Evolutionary conservation across 164 flowering plant genomes (phyloP), one percentile per base, ranked within the genome.

Genomic region (Aristolochia contorta): DNA sequence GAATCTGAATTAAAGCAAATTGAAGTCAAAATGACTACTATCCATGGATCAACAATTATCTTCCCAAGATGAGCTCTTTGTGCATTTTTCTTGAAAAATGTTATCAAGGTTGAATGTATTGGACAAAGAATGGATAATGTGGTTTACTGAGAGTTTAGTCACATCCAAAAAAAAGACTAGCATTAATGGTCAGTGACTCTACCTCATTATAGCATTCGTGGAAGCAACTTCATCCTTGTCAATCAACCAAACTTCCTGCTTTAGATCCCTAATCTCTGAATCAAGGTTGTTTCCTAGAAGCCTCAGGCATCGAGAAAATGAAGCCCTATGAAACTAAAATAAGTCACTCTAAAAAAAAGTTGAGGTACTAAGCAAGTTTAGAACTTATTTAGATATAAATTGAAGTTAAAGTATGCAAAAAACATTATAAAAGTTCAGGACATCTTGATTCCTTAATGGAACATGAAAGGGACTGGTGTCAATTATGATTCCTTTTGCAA

Each of bases 151-250:
- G 15, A 24, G 10, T 9, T 50, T 58, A 57, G 30, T 59, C 47
- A 22, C 53, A 22, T 6, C 23, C 5, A 49, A 65, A 27, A n/a
- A 16, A 53, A 13, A 12, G 57, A 64, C 41, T 52, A 6, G 48
- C 23, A 51, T 16, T 16, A 46, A 27, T 16, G 60, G 45, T 45
- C 19, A 33, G 3, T 23, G 22, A 33, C 50, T 61, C 25, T 70
- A 90, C 99, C 99, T 82, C 97, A 85, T 94, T 51, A 83, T 59
- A 63, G 87, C 83, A 80, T 77, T 88, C 24, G 91, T 84, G 48
- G 91, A 62, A 69, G 76, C 63, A 24, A 65, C 5, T 77, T 88
- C 96, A 72, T 94, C 99, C 80, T 91, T 94, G 73, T 89, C 85
- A 70, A 94, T 78, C 61, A 74, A 83, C 96, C 96, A 94, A 18